Evolutionary conservation across 2,329 filamentous ascomycete species (phyloP).

Genomic region (Graphium sp.): DNA sequence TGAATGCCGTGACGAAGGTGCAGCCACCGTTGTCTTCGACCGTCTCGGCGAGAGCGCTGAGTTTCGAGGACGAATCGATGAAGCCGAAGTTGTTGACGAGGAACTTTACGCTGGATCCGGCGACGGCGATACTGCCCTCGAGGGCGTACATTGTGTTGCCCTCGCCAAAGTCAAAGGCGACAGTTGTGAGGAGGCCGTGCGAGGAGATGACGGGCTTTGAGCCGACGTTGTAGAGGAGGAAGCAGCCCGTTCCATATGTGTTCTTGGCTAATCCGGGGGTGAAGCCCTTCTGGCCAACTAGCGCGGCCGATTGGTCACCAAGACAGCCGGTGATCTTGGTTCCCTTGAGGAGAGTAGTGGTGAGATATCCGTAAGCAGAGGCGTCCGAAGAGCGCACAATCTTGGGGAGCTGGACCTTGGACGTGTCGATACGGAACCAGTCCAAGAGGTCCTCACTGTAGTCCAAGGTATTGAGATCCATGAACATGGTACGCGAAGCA

Average conservation of each 20-base stretch:
- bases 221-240: constrained; percentile 79
- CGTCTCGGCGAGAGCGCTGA: constrained; percentile 31
- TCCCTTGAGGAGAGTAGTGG: constrained; percentile 48
- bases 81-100: constrained; percentile 49
- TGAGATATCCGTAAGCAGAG: constrained; percentile 53
- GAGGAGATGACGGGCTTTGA: constrained; percentile 71
- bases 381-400: constrained; percentile 69
- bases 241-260: constrained; percentile 82
- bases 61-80: constrained; percentile 29
- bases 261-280: constrained; percentile 72
- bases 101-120: constrained; percentile 67
- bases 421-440: constrained; percentile 58
- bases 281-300: constrained; percentile 79
- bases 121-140: constrained; percentile 72
- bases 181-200: constrained; percentile 65
- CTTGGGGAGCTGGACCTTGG: constrained; percentile 60
- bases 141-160: constrained; percentile 56
- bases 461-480: constrained; percentile 66
- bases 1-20: constrained; percentile 80
- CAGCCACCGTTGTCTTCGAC: constrained; percentile 64
- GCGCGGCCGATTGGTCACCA: constrained; percentile 72
- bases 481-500: constrained; percentile 85
- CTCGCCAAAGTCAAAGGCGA: constrained; percentile 66
- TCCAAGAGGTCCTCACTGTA: constrained; percentile 64
- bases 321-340: constrained; percentile 67